Conservation (phyloP, 2,329 filamentous ascomycete species). For the Ophiostoma quercus region DNA sequence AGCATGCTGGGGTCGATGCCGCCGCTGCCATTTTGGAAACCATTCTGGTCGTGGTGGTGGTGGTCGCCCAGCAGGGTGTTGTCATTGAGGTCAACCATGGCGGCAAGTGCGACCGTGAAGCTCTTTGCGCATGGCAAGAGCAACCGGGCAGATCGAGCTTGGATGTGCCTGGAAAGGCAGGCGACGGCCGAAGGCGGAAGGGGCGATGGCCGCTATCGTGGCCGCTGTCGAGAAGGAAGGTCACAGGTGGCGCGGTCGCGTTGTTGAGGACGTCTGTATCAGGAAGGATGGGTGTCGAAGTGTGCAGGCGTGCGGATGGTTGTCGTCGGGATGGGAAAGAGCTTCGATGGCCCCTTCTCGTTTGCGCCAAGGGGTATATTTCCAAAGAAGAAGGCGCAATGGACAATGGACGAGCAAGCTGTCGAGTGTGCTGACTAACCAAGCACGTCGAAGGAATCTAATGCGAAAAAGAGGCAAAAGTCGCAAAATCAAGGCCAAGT, state of each 20-base stretch:
- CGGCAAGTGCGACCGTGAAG: conserved; percentile 28
- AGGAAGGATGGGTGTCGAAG: conserved; percentile 7
- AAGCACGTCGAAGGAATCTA: neutral
- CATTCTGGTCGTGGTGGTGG: conserved; percentile 26
- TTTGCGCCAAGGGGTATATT: neutral
- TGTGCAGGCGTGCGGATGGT: neutral
- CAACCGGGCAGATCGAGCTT: conserved; percentile 4
- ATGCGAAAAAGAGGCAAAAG: neutral
- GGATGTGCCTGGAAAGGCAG: neutral
- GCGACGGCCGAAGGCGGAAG: conserved; percentile 15
- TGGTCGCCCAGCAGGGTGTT: conserved; percentile 22
- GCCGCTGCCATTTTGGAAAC: conserved; percentile 25
- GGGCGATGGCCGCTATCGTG: conserved; percentile 5
- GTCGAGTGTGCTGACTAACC: neutral
- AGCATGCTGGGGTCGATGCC: conserved; percentile 29
- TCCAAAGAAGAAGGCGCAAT: neutral
- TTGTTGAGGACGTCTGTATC: neutral
- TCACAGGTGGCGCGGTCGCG: neutral
- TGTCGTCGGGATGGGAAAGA: conserved; percentile 16
- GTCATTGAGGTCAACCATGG: conserved; percentile 32
- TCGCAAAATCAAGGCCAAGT: neutral
- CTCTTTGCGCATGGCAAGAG: conserved; percentile 32
- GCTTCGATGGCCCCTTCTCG: neutral
- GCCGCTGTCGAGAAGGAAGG: neutral
- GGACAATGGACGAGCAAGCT: neutral